Evolutionary conservation across 2,329 filamentous ascomycete genomes (phyloP), one percentile per base, ranked within the genome.

Genomic region (Lecanoromycetidae sp.): DNA sequence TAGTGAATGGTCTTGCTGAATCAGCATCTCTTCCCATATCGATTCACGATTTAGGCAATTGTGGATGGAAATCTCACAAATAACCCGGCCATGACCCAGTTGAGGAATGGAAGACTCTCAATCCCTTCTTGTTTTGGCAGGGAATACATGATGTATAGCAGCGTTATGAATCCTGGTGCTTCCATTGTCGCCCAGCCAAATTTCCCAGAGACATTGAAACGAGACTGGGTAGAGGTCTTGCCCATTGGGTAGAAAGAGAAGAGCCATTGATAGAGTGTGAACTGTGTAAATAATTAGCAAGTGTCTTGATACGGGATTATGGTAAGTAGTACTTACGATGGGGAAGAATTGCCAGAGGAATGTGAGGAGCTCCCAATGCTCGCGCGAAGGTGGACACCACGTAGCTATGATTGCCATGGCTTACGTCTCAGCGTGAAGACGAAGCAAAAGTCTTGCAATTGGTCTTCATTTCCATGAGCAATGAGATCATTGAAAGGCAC

Each of bases 171-270:
- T 13, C 86, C 87, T 0, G 84, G 80, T 12, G 76, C 69, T 64
- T 98, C 91, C 87, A 95, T 95, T 2, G 80, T 76, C 47, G 84
- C 74, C 91, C 91, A 98, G 49, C 79, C 87, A 53, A 86, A 69
- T 57, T 84, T 85, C 52, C 91, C 91, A 1, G 88, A 85, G n/a
- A 96, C 65, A 66, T 98, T 98, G 61, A 91, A 70, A 10, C 68
- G 68, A 57, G 82, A 87, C 3, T 72, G 60, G 15, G 79, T 74
- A 3, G 87, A 94, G 2, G 88, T 94, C 67, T 96, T 96, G 63
- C 91, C 91, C 70, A 90, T 87, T 42, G 85, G 85, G 63, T 95
- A 91, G 75, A 78, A 94, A 46, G 77, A 74, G n/a, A 74, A 67
- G 47, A 80, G 50, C 81, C 83, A 93, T 77, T 94, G 87, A 19